Conservation (phyloP, 192 early-diverging fungal genomes). For the Martensiomyces pterosporus region DNA sequence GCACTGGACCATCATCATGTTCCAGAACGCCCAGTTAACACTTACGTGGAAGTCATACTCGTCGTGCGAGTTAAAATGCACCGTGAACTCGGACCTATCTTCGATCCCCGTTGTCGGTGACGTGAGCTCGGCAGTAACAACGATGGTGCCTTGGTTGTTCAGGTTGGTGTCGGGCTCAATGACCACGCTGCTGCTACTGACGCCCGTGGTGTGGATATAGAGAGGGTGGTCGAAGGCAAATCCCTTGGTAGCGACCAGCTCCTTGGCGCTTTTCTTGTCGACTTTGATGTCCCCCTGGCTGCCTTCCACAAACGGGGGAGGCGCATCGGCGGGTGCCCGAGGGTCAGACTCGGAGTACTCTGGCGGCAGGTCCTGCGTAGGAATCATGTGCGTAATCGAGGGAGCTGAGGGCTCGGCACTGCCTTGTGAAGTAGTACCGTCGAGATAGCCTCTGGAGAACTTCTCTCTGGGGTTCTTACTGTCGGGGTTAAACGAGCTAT, state of each 20-base stretch:
- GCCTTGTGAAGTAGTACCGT: neutral
- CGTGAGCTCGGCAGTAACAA: conserved; percentile 17
- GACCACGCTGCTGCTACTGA: conserved; percentile 10
- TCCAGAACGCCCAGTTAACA: conserved; percentile 20
- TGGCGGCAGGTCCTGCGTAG: conserved; percentile 12
- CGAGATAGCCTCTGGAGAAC: too few relatives aligned
- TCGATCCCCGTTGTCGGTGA: conserved; percentile 5
- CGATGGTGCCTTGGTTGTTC: conserved; percentile 12
- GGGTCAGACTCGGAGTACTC: conserved; percentile 32
- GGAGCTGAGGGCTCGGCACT: neutral
- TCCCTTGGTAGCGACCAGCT: conserved; percentile 20
- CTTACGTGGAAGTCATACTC: conserved; percentile 37
- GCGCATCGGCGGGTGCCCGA: conserved; percentile 2
- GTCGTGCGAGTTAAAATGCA: conserved; percentile 9
- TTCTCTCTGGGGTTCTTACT: neutral
- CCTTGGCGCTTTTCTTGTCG: conserved; percentile 13
- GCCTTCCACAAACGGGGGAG: neutral
- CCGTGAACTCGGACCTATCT: conserved; percentile 10
- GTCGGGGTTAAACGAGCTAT: neutral
- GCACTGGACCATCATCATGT: conserved; percentile 12
- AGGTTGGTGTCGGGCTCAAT: conserved; percentile 20
- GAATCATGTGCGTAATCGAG: neutral
- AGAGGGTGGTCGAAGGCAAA: conserved; percentile 29
- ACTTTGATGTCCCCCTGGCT: conserved; percentile 8
- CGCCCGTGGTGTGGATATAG: conserved; percentile 14